Evolutionary conservation across 2,329 filamentous ascomycete species (phyloP), one percentile per base, ranked within the genome.

Genomic region (Talaromyces atroroseus): DNA sequence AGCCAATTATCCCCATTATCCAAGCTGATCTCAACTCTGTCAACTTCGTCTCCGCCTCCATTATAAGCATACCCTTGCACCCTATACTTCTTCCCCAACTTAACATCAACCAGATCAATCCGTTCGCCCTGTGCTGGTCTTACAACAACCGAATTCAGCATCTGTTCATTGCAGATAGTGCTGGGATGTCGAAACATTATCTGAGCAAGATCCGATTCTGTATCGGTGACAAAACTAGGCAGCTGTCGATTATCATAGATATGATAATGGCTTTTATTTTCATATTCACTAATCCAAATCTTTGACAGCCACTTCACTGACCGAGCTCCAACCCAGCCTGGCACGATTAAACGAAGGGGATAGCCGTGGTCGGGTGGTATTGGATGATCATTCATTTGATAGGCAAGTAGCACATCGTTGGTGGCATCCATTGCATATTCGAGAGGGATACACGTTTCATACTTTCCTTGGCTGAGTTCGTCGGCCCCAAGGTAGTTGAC

Each of bases 401-500:
- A 71, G 1, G 68, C 68, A 10, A 82, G 67, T 1, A 81, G 65
- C 12, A 80, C 76, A 61, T 81, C 78, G 62, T 79, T 78, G 5
- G 61, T 63, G 0, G 70, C 62, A 62, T 79, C 74, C 71, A 80
- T 76, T 5, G 70, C 76, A 59, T 80, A 78, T n/a, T 74, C 70
- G 3, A 81, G 68, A 0, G 77, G 75, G 6, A 81, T 74, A 58
- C 68, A 74, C 2, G 78, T 80, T n/a, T 68, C 69, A 59, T 80
- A 80, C 40, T 75, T 76, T 5, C 75, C 77, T 56, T 78, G 74
- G 49, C 69, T 75, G 3, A 72, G 75, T 1, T 74, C 65, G 52
- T 81, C 79, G 0, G 77, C 71, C 1, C 79, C 79, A 58, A 78
- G 73, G 54, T 81, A 80, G 58, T 81, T 75, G 42, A 81, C 73